These are phyloP conservation scores for Aspergillus aculeatinus DNA, from an alignment of 2,329 filamentous ascomycete species.

Conservation along the genomic window DNA sequence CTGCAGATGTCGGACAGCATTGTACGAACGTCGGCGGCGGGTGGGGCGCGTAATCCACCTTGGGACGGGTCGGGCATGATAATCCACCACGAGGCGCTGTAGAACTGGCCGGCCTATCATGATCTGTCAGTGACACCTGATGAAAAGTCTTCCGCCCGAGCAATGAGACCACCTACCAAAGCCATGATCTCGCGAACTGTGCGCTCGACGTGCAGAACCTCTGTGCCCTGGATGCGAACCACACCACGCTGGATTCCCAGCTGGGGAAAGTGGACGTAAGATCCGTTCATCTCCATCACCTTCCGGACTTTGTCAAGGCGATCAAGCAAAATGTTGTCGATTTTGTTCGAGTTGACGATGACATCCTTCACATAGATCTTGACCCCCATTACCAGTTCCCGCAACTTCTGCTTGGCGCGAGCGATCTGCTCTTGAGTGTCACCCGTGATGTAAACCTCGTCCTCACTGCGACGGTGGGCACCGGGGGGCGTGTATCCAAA, in stretches of 20 bases:
- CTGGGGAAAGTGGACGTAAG: slow-evolving; percentile 87
- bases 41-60: slow-evolving; percentile 59
- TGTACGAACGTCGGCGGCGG: slow-evolving; percentile 70
- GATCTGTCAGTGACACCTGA: slow-evolving; percentile 2
- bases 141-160: not conserved
- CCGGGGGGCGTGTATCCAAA: slow-evolving; percentile 86
- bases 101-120: slow-evolving; percentile 87
- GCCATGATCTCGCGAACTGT: slow-evolving; percentile 96
- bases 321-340: slow-evolving; percentile 88
- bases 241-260: slow-evolving; percentile 80
- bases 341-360: slow-evolving; percentile 83
- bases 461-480: slow-evolving; percentile 76
- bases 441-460: slow-evolving; percentile 94
- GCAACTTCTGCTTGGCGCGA: slow-evolving; percentile 85
- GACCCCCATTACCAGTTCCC: slow-evolving; percentile 76
- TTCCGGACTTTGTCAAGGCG: slow-evolving; percentile 95
- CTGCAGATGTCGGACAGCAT: slow-evolving; percentile 96
- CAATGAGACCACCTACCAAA: slow-evolving; percentile 58
- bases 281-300: slow-evolving; percentile 95
- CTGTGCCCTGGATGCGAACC: slow-evolving; percentile 87
- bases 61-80: slow-evolving; percentile 69
- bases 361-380: slow-evolving; percentile 92
- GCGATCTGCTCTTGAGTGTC: slow-evolving; percentile 81
- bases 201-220: slow-evolving; percentile 90
- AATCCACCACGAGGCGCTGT: slow-evolving; percentile 95